Conservation (phyloP, 208 protist species). For the Trichomonas gallinae region DNA sequence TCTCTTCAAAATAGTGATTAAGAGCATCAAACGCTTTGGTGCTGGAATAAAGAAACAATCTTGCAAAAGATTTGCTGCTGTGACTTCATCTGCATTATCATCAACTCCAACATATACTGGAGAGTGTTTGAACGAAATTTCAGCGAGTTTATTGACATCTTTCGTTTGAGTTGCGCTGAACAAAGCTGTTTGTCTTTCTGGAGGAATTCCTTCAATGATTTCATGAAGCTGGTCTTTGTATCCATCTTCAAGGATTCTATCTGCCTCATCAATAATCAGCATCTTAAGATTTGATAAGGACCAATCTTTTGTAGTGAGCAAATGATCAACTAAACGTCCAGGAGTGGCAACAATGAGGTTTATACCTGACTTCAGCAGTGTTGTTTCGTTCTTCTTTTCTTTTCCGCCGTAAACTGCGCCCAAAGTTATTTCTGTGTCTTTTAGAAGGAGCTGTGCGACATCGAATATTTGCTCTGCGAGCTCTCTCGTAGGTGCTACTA, state of each 20-base stretch:
- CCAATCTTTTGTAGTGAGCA: slow-evolving; percentile 68
- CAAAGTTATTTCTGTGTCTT: slow-evolving; percentile 11
- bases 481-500: slow-evolving; percentile 95
- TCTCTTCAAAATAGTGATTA: slow-evolving; percentile 96
- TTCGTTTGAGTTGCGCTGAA: slow-evolving; percentile 97
- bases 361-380: slow-evolving; percentile 29
- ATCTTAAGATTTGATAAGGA: slow-evolving; percentile 28
- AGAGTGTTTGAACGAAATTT: slow-evolving; percentile 68
- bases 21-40: slow-evolving; percentile 80
- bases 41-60: slow-evolving; percentile 86
- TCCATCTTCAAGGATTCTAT: slow-evolving; percentile 88
- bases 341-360: slow-evolving; percentile 66
- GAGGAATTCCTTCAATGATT: slow-evolving; percentile 91
- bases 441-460: background rate
- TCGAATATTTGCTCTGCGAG: slow-evolving; percentile 92
- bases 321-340: slow-evolving; percentile 88
- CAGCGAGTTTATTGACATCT: slow-evolving; percentile 78
- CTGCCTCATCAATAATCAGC: slow-evolving; percentile 95
- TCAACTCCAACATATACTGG: slow-evolving; percentile 79
- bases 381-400: background rate
- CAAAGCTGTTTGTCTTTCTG: slow-evolving; percentile 80
- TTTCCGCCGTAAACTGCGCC: background rate
- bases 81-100: slow-evolving; percentile 34
- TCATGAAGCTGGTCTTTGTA: slow-evolving; percentile 93
- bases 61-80: slow-evolving; percentile 36